Conservation (phyloP, 2,329 filamentous ascomycete species). For the Macrophomina phaseolina region DNA sequence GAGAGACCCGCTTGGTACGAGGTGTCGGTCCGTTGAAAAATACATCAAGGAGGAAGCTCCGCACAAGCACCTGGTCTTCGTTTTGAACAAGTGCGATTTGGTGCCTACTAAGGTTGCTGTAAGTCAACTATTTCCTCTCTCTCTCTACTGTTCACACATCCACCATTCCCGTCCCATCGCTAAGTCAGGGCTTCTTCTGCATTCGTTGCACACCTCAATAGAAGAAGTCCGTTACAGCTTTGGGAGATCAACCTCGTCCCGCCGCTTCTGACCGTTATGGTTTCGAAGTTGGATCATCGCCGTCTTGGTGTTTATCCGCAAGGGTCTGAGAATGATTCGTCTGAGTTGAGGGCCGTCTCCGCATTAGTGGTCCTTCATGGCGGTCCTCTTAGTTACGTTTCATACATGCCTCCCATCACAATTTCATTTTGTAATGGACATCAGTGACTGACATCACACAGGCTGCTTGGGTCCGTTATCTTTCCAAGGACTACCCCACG, state of each 20-base stretch:
- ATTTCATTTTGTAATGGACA: conserved; percentile 38
- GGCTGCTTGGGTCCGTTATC: conserved; percentile 88
- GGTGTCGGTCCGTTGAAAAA: conserved; percentile 89
- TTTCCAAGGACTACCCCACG: conserved; percentile 92
- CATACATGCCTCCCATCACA: conserved; percentile 68
- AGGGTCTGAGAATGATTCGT: conserved; percentile 80
- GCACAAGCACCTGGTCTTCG: conserved; percentile 92
- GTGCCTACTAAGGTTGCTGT: conserved; percentile 93
- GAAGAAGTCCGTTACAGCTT: conserved; percentile 95
- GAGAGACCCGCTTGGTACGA: conserved; percentile 85
- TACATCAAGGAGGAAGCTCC: conserved; percentile 92
- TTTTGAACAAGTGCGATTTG: conserved; percentile 90
- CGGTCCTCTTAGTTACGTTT: conserved; percentile 98
- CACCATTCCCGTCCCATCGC: conserved; percentile 72
- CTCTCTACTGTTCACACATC: conserved; percentile 13
- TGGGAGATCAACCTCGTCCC: conserved; percentile 90
- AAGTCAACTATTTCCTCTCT: conserved; percentile 60
- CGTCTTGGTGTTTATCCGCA: conserved; percentile 88
- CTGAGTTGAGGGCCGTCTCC: conserved; percentile 95
- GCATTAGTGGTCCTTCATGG: conserved; percentile 66
- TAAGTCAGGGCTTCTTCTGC: conserved; percentile 87
- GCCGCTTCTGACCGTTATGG: conserved; percentile 69
- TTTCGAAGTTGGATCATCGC: conserved; percentile 71
- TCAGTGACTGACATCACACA: conserved; percentile 51
- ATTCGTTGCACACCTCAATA: conserved; percentile 66